Percentiles rank a stretch among this genome's conserved stretches.
Evolutionary conservation across 192 early-diverging fungal genomes (phyloP).

Genomic region (Spinellus fusiger): DNA sequence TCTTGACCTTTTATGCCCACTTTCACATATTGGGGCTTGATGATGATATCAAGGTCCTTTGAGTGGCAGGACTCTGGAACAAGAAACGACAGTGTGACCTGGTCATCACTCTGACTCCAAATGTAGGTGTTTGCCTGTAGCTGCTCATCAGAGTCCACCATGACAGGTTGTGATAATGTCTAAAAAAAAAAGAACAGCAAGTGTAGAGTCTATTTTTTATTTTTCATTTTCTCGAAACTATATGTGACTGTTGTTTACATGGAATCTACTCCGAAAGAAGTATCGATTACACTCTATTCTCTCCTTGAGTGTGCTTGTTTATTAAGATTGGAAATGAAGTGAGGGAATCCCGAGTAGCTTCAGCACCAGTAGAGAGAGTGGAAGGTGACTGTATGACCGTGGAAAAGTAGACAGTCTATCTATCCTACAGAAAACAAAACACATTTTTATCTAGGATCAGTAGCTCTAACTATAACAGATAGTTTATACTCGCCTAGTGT

Average conservation of each 20-base stretch:
- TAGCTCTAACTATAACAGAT: neutral
- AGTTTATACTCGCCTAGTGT: constrained; percentile 5
- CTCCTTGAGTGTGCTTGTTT: no score
- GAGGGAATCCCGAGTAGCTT: no score
- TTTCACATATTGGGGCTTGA: constrained; percentile 25
- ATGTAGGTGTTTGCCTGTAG: constrained; percentile 29
- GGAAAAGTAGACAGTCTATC: neutral
- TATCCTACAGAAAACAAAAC: neutral
- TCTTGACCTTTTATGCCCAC: constrained; percentile 32
- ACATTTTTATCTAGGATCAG: constrained; percentile 4
- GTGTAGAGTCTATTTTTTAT: no score
- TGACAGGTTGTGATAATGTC: neutral
- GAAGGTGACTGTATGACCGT: neutral
- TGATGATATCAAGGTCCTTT: constrained; percentile 31
- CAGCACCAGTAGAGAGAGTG: neutral
- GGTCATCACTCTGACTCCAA: constrained; percentile 32
- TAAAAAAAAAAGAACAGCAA: neutral
- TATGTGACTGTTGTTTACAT: no score
- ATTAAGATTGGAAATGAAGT: no score
- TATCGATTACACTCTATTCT: no score
- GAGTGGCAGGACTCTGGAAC: constrained; percentile 25
- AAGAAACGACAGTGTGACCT: constrained; percentile 34
- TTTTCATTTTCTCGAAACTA: no score
- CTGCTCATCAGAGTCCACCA: constrained; percentile 22
- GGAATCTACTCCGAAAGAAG: no score